These are phyloP conservation scores for Lactarius akahatsu DNA, from an alignment of 768 basidiomycete genomes.

Conservation along the genomic window DNA sequence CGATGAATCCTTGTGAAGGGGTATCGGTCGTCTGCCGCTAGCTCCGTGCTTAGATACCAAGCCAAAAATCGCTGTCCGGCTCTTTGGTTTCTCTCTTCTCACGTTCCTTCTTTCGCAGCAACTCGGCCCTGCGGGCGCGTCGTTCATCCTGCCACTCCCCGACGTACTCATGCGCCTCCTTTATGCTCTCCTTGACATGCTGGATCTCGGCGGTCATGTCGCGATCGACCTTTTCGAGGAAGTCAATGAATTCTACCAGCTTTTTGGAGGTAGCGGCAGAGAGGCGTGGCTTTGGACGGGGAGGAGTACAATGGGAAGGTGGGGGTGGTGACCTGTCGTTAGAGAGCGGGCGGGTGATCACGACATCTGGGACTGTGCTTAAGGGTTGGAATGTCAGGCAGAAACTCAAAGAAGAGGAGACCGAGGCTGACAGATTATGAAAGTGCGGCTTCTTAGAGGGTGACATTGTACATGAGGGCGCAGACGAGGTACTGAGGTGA, in stretches of 20 bases:
- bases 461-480: neutral
- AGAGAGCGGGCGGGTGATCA: constrained; percentile 22
- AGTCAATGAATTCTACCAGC: constrained; percentile 22
- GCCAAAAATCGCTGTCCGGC: constrained; percentile 22
- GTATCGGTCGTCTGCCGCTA: neutral
- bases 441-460: neutral
- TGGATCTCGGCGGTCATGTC: constrained; percentile 26
- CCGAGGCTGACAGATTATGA: neutral
- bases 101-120: constrained; percentile 13
- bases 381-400: constrained; percentile 12
- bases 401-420: constrained; percentile 15
- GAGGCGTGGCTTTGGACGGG: constrained; percentile 1
- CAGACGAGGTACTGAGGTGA: constrained; percentile 1
- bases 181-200: constrained; percentile 27
- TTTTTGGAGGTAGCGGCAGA: constrained; percentile 20
- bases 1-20: neutral
- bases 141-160: constrained; percentile 26
- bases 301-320: constrained; percentile 2
- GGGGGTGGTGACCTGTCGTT: constrained; percentile 1
- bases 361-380: constrained; percentile 26
- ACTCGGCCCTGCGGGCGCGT: constrained; percentile 6
- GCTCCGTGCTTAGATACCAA: constrained; percentile 6
- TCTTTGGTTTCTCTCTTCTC: constrained; percentile 20
- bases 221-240: constrained; percentile 27
- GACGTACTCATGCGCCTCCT: constrained; percentile 23